Base-by-base conservation (phyloP, 257 asterid species). In the Galeopsis tetrahit region DNA sequence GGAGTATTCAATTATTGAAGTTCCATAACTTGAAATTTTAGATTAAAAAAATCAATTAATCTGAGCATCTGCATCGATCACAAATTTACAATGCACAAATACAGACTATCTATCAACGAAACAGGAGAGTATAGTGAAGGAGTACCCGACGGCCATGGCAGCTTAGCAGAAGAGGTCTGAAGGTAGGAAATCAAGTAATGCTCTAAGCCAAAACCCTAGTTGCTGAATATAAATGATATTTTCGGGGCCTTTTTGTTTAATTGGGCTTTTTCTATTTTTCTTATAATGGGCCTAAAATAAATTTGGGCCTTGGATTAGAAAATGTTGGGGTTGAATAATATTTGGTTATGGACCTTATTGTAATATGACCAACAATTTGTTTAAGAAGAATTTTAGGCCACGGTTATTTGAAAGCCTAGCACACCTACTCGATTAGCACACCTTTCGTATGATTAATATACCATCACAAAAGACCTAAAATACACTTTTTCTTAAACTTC, bases 61-160 rank as follows among this genome's bases (percentile, higher is more conserved):
- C 56, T 5, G 56, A 7, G 46, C 59, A 44, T 59, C 56, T 49
- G 56, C 56, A 32, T 58, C 43, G 1, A 32, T 5, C 4, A 46
- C n/a, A 46, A 4, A 46, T 11, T 21, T 43, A 13, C 17, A 46
- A 65, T 13, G 32, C 13, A 31, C 28, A 2, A 11, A 42, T 5
- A 42, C 11, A 32, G 28, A 68, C 52, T 5, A 46, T 35, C 5
- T 1, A 21, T 51, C 34, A 10, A 4, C 3, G 4, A 1, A 38
- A 7, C 40, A 10, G 35, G 44, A 46, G 28, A 15, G 14, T 3
- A 38, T 10, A 3, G 5, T 0, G 62, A 46, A 63, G 31, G 34
- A 57, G 21, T 83, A 83, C 87, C 87, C 87, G 81, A 83, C 87
- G 70, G 87, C 87, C 87, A 82, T 82, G 64, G 70, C 61, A 10